These are phyloP conservation scores for Microcera coccophila DNA, from an alignment of 2,329 filamentous ascomycete genomes.

Conservation along the genomic window DNA sequence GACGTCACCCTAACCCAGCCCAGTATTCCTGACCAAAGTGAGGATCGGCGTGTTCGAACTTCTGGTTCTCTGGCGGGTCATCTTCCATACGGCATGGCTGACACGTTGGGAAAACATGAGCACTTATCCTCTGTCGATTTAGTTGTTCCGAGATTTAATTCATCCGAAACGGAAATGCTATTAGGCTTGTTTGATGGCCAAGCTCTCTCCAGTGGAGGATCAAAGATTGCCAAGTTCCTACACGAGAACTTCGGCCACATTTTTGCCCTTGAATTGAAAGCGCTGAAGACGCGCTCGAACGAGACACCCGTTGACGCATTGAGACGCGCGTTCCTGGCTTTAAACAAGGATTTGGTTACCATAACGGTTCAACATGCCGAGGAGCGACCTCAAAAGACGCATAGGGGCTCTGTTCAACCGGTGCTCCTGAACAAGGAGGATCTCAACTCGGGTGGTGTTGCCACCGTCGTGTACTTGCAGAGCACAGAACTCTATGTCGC, in stretches of 20 bases:
- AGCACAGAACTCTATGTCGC: slow-evolving; percentile 89
- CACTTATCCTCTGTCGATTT: slow-evolving; percentile 94
- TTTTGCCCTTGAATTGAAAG: slow-evolving; percentile 77
- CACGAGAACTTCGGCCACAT: slow-evolving; percentile 92
- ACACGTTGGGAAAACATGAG: slow-evolving; percentile 87
- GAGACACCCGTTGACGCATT: slow-evolving; percentile 82
- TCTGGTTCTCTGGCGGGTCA: slow-evolving; percentile 90
- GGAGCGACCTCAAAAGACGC: slow-evolving; percentile 61
- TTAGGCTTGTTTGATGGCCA: slow-evolving; percentile 96
- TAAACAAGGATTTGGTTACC: slow-evolving; percentile 93
- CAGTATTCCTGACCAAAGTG: slow-evolving; percentile 89
- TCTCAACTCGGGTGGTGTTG: slow-evolving; percentile 82
- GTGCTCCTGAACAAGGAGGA: slow-evolving; percentile 85
- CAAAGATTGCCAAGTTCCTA: slow-evolving; percentile 91
- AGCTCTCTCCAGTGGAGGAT: slow-evolving; percentile 80
- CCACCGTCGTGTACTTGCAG: slow-evolving; percentile 85
- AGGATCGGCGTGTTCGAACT: slow-evolving; percentile 93
- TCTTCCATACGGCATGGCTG: slow-evolving; percentile 94
- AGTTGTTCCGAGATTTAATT: slow-evolving; percentile 87
- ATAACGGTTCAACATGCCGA: slow-evolving; percentile 77
- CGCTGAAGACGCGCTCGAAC: slow-evolving; percentile 58
- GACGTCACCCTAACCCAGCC: slow-evolving; percentile 94
- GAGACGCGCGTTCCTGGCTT: slow-evolving; percentile 75
- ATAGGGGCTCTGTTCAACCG: slow-evolving; percentile 67
- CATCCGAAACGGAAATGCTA: slow-evolving; percentile 83